Evolutionary conservation across 495 filamentous ascomycete species (phyloP).

Genomic region (Xylaria scruposa): DNA sequence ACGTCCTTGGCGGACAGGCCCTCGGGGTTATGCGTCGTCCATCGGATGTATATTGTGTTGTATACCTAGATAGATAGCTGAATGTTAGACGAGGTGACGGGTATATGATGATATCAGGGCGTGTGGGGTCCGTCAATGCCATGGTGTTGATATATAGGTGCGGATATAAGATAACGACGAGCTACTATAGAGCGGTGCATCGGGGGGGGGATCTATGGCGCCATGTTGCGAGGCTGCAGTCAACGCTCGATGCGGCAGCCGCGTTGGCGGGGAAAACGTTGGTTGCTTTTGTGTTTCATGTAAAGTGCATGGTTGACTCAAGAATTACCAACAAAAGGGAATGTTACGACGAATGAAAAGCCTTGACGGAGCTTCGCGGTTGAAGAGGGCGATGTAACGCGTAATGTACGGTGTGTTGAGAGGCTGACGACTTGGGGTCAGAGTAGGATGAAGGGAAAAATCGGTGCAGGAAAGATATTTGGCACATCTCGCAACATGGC

Average conservation of each 20-base stretch:
- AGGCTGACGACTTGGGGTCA: background rate
- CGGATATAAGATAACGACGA: background rate
- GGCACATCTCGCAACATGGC: conserved; percentile 14
- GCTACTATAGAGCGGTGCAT: background rate
- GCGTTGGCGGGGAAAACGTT: background rate
- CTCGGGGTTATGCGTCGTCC: conserved; percentile 76
- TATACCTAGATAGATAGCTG: conserved; percentile 53
- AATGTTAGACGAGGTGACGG: background rate
- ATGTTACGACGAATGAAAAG: background rate
- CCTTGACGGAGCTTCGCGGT: background rate
- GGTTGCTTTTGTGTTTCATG: conserved; percentile 4
- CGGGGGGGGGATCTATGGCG: background rate
- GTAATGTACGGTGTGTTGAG: conserved; percentile 1
- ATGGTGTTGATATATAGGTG: conserved; percentile 3
- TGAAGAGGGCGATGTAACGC: conserved; percentile 8
- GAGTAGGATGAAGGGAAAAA: background rate
- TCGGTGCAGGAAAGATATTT: background rate
- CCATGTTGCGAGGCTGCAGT: background rate
- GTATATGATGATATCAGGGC: background rate
- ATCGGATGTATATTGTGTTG: conserved; percentile 67
- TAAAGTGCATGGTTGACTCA: background rate
- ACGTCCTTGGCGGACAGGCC: conserved; percentile 76
- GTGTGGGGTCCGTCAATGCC: background rate
- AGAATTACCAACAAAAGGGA: background rate
- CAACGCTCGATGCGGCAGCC: background rate